A percentile compares a stretch with the other conserved stretches of the same genome.
phyloP scores from a whole-genome alignment of 75 land plant species.

The Ceratopteris richardii region DNA sequence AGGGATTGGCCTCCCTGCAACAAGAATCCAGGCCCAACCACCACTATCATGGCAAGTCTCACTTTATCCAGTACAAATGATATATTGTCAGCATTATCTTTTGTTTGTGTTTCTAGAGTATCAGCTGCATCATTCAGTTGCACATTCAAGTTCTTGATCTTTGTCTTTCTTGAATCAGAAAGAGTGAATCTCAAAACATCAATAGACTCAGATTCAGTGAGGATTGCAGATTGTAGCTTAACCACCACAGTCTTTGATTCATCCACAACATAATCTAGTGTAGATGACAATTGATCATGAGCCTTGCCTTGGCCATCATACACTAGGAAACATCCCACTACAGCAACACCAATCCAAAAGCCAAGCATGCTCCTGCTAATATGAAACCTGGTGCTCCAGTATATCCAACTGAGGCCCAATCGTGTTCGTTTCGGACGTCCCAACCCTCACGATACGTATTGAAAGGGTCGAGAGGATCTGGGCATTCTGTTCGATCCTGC shows the following conservation, averaged over 20 bases:
- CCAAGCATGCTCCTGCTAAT: constrained; percentile 47
- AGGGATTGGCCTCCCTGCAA: constrained; percentile 50
- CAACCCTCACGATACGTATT: too few species aligned
- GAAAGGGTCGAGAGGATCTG: too few species aligned
- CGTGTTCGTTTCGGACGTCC: too few species aligned
- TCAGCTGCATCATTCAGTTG: constrained; percentile 49
- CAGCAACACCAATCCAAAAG: constrained; percentile 38
- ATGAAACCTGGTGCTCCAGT: constrained; percentile 62
- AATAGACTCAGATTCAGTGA: constrained; percentile 36
- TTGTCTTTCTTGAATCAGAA: constrained; percentile 33
- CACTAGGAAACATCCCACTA: constrained; percentile 50
- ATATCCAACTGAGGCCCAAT: constrained; percentile 73
- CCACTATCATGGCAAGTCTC: constrained; percentile 53
- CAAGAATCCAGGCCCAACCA: constrained; percentile 77
- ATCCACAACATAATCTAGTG: constrained; percentile 52
- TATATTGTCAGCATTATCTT: constrained; percentile 45
- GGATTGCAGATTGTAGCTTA: constrained; percentile 35
- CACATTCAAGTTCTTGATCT: constrained; percentile 34
- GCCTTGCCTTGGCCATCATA: constrained; percentile 53
- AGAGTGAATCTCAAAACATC: constrained; percentile 36
- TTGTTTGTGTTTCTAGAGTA: constrained; percentile 26
- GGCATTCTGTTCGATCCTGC: too few species aligned
- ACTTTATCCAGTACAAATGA: constrained; percentile 30
- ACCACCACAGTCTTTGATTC: constrained; percentile 50
- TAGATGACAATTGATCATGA: constrained; percentile 36